phyloP scores from a whole-genome alignment of 768 basidiomycete species.

The Rossbeevera mucosa region DNA sequence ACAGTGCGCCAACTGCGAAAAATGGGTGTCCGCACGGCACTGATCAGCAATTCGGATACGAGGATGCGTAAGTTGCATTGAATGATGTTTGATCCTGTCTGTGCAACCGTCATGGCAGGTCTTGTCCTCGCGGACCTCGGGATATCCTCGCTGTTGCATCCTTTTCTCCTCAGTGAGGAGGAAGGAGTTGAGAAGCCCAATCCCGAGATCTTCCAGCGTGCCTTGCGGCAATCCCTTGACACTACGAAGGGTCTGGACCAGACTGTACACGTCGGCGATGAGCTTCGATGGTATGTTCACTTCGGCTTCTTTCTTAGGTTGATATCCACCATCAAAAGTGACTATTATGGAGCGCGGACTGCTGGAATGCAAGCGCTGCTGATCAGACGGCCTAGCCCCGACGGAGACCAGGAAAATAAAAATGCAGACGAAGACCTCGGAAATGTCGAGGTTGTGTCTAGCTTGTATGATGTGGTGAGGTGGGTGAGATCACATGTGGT shows the following conservation, averaged over 20 bases:
- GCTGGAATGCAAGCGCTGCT: slow-evolving; percentile 58
- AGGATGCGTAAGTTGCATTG: slow-evolving; percentile 55
- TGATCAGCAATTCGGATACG: slow-evolving; percentile 70
- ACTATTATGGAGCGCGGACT: slow-evolving; percentile 56
- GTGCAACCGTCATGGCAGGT: slow-evolving; percentile 28
- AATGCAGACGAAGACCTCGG: slow-evolving; percentile 40
- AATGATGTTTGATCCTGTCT: slow-evolving; percentile 1
- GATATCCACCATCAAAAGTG: slow-evolving; percentile 37
- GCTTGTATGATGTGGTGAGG: slow-evolving; percentile 33
- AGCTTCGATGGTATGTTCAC: slow-evolving; percentile 53
- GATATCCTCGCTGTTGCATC: slow-evolving; percentile 44
- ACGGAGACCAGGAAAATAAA: slow-evolving; percentile 45
- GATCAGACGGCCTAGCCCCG: slow-evolving; percentile 45
- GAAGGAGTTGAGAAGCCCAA: slow-evolving; percentile 68
- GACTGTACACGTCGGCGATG: slow-evolving; percentile 73
- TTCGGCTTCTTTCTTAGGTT: background rate
- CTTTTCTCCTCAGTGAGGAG: slow-evolving; percentile 66
- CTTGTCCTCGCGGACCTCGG: slow-evolving; percentile 56
- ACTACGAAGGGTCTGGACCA: slow-evolving; percentile 23
- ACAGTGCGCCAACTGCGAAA: slow-evolving; percentile 45
- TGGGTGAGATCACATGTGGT: slow-evolving; percentile 29
- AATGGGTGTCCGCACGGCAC: slow-evolving; percentile 46
- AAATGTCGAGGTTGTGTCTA: slow-evolving; percentile 36
- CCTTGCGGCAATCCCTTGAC: slow-evolving; percentile 22
- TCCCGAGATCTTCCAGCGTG: slow-evolving; percentile 50